Percentiles rank a stretch among this genome's conserved stretches.
Conservation (phyloP, 257 asterid species). For the Nicotiana knightiana region DNA sequence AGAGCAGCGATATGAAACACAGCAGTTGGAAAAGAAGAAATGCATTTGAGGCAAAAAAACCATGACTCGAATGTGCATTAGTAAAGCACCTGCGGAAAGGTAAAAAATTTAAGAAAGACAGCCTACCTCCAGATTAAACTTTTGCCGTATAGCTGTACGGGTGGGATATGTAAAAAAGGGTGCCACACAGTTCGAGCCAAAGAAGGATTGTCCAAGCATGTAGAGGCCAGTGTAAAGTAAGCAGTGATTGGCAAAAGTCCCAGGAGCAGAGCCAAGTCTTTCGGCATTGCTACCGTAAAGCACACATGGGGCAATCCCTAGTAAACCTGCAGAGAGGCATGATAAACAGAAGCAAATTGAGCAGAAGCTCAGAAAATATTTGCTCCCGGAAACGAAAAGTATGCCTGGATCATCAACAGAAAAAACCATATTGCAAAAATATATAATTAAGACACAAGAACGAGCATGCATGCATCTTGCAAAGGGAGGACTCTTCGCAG, state of each 20-base stretch:
- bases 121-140: constrained; percentile 80
- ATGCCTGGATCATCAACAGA: neutral
- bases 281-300: constrained; percentile 84
- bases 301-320: constrained; percentile 90
- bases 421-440: neutral
- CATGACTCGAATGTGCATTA: neutral
- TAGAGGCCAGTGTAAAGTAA: constrained; percentile 81
- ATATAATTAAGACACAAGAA: neutral
- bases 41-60: neutral
- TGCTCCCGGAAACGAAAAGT: neutral
- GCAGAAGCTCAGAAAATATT: too few relatives aligned
- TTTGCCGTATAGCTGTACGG: constrained; percentile 84
- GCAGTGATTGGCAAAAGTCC: constrained; percentile 75
- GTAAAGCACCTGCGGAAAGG: neutral
- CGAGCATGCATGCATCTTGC: neutral
- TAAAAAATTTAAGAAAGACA: neutral
- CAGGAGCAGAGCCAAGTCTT: constrained; percentile 67
- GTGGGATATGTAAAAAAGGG: constrained; percentile 75
- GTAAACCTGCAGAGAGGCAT: constrained; percentile 48
- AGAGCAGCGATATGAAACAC: neutral
- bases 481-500: neutral
- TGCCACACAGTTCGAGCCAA: constrained; percentile 81
- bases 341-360: too few relatives aligned
- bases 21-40: neutral
- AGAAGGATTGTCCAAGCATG: constrained; percentile 57